phyloP scores from a whole-genome alignment of 768 basidiomycete genomes.

The Naganishia friedmannii region DNA sequence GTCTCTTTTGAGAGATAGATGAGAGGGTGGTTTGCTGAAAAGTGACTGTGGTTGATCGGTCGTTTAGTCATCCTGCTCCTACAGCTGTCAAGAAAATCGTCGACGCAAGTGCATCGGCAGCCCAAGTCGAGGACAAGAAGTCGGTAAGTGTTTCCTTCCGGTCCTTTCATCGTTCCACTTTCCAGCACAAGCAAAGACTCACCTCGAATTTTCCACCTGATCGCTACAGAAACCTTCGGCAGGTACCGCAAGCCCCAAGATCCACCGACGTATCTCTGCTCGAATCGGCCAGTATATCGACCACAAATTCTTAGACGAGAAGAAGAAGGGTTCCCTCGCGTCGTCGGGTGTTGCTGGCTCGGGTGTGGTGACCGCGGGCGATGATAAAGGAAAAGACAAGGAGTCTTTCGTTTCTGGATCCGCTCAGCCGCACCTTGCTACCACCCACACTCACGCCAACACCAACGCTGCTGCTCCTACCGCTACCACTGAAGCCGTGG shows the following conservation, averaged over 20 bases:
- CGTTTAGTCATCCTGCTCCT: background rate
- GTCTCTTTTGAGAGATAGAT: background rate
- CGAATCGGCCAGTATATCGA: constrained; percentile 31
- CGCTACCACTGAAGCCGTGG: background rate
- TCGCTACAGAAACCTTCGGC: background rate
- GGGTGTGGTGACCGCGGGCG: background rate
- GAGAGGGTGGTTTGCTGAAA: background rate
- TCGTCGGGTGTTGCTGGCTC: background rate
- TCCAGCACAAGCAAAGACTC: too few relatives aligned
- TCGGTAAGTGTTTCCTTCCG: background rate
- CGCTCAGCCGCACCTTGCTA: background rate
- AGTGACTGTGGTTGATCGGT: background rate
- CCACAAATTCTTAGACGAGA: constrained; percentile 24
- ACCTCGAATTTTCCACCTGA: background rate
- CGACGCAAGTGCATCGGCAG: background rate
- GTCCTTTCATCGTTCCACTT: too few relatives aligned
- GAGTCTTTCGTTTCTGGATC: constrained; percentile 13
- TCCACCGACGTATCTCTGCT: constrained; percentile 29
- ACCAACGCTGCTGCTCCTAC: background rate
- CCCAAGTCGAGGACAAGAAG: background rate
- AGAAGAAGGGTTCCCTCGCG: constrained; percentile 6
- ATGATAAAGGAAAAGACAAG: background rate
- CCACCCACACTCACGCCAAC: background rate
- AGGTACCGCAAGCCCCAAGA: constrained; percentile 17
- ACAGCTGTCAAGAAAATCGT: background rate